Base-by-base conservation (phyloP, 1,284 basidiomycete species). In the Volvariella volvacea region DNA sequence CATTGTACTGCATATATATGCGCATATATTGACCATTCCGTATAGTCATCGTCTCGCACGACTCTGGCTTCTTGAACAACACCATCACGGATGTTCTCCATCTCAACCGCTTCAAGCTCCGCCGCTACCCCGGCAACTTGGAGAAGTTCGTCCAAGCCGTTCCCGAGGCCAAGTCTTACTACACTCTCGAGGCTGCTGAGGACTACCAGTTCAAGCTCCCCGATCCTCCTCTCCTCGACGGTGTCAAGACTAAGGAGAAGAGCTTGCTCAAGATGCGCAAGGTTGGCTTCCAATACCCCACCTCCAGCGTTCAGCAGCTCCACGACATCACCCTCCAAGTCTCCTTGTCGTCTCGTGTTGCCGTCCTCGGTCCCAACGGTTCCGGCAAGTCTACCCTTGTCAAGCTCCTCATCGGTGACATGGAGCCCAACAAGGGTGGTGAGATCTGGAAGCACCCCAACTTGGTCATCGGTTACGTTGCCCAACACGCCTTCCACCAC, bases 231-330 rank as follows among this genome's bases (percentile, higher is more conserved):
- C 83, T 97, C 53, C 87, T 97, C 52, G 93, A 97, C 55, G 94
- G 93, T 88, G 93, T 97, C 74, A 97, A 97, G 88, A 98, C 94
- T 65, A 97, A 98, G 81, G 93, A 97, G 75, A 97, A 96, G 83
- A 83, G 83, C 55, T 73, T 97, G 57, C 73, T 97, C 60, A 97
- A 98, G 82, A 96, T 98, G 92, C 88, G 92, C 65, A 88, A 92
- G 67, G 92, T 95, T 58, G 88, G 88, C 59, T 98, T 93, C 89
- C 92, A 96, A 71, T 98, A 97, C 74, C 91, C 92, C 39, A 78
- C 80, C 32, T 80, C 88, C 56, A 60, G 82, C 47, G 77, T 86
- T 48, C 93, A 94, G 66, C 93, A 96, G 67, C 78, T 97, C 52
- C 88, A 83, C 77, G 88, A 97, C 72, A 91, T 97, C 71, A 84